Evolutionary conservation across 1,284 basidiomycete species (phyloP).

Genomic region (Coniophora puteana): DNA sequence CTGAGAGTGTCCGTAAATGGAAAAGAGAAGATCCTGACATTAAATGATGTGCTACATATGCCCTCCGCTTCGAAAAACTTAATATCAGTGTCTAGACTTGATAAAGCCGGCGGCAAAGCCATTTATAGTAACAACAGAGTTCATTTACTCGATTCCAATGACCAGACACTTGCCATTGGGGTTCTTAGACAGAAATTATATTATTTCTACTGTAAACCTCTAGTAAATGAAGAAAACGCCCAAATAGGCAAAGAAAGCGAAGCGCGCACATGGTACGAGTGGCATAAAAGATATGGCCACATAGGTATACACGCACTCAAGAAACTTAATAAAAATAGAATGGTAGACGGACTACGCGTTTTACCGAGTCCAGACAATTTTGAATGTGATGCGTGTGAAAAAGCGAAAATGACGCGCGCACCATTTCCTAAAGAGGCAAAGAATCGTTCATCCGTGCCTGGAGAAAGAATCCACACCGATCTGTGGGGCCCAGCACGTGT

Average conservation of each 20-base stretch:
- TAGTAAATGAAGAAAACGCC: neutral
- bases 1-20: neutral
- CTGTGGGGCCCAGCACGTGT: slow-evolving; percentile 4
- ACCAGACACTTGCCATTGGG: neutral
- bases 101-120: neutral
- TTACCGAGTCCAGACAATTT: neutral
- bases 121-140: neutral
- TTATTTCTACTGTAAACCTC: neutral
- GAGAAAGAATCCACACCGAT: slow-evolving; percentile 2
- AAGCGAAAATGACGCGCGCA: neutral
- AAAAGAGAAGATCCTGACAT: neutral
- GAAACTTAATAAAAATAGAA: neutral
- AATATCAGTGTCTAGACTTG: neutral
- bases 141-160: neutral
- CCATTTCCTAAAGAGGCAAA: neutral
- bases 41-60: neutral
- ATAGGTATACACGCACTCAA: neutral
- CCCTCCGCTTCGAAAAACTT: neutral
- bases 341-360: neutral
- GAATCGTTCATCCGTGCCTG: neutral
- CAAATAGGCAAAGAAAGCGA: neutral
- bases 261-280: neutral
- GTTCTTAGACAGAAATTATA: neutral
- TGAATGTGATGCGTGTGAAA: neutral
- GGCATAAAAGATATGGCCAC: neutral